Base-by-base conservation (phyloP, 1,284 basidiomycete species). In the Inonotus obliquus region DNA sequence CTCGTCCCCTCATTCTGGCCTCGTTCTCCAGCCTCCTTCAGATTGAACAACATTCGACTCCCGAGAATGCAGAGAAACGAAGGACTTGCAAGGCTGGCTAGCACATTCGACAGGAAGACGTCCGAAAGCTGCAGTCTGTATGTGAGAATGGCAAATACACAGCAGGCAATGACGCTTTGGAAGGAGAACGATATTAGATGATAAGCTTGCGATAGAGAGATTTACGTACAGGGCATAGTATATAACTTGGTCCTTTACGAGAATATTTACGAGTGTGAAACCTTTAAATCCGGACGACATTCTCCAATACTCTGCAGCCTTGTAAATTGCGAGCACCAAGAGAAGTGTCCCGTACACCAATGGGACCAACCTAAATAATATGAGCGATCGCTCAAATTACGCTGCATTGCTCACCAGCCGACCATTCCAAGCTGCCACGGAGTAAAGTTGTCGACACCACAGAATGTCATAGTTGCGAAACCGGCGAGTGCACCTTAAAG, bases 151-250 rank as follows among this genome's bases (percentile, higher is more conserved):
- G 48, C 38, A 10, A 56, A 32, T 2, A 41, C 23, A n/a, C 32
- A 48, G 53, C 53, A 51, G 2, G 17, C 7, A 11, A 61, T 56
- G n/a, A 41, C 44, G 7, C 60, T 61, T n/a, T 49, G n/a, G n/a
- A n/a, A n/a, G 47, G 11, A 14, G 13, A 17, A n/a, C 7, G 27
- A 27, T 35, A 49, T 14, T 2, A 13, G 23, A 23, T 13, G 27
- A 49, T 32, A 32, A 9, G 32, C 25, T 11, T 27, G 23, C n/a
- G 9, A 32, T 32, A 21, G 14, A 4, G 23, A 25, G 48, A 49
- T 1, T 21, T 10, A 29, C 48, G 7, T 49, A 25, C 48, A 49
- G 48, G 7, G 23, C 48, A 23, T 21, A 49, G 23, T 29, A 49
- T 9, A 29, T 17, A 25, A 49, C 23, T 25, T 49, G 48, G 11